Percentiles rank a stretch among this genome's conserved stretches.
These are phyloP conservation scores for Isatis tinctoria DNA, from an alignment of 345 rosid species.

Conservation along the genomic window DNA sequence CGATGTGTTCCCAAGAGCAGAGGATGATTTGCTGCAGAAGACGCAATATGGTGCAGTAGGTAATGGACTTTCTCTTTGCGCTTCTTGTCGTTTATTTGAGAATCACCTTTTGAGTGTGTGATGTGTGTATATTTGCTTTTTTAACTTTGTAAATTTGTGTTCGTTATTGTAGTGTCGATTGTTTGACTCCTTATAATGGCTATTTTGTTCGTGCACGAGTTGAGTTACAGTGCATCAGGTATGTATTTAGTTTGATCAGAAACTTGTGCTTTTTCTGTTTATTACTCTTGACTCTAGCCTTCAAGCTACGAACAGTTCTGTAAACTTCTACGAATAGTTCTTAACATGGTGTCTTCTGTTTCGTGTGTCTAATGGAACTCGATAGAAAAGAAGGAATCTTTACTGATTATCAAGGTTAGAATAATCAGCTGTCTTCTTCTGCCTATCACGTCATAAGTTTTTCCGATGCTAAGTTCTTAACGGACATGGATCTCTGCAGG, in stretches of 20 bases:
- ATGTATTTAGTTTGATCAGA: not conserved
- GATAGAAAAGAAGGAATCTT: too few species aligned
- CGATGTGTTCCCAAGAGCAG: conserved; percentile 96
- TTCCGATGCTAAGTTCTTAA: conserved; percentile 11
- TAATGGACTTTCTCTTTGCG: not conserved
- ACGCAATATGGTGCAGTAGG: conserved; percentile 96
- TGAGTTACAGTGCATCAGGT: conserved; percentile 92
- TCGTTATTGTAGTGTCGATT: conserved; percentile 59
- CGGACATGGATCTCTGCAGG: conserved; percentile 44
- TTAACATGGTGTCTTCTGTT: not conserved
- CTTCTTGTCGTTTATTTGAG: not conserved
- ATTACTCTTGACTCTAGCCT: not conserved
- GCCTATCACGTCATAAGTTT: conserved; percentile 17
- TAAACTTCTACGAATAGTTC: not conserved
- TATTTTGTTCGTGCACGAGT: conserved; percentile 84
- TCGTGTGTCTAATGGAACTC: not conserved
- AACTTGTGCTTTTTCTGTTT: not conserved
- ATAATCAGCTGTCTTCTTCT: conserved; percentile 20
- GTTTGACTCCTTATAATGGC: conserved; percentile 83
- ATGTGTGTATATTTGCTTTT: not conserved
- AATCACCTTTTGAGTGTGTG: not conserved
- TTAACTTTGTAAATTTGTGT: not conserved
- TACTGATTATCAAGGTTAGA: conserved; percentile 79
- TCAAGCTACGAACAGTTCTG: too few species aligned
- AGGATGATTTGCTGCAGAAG: conserved; percentile 88